Conservation (phyloP, 768 basidiomycete genomes). For the Suillus bovinus region DNA sequence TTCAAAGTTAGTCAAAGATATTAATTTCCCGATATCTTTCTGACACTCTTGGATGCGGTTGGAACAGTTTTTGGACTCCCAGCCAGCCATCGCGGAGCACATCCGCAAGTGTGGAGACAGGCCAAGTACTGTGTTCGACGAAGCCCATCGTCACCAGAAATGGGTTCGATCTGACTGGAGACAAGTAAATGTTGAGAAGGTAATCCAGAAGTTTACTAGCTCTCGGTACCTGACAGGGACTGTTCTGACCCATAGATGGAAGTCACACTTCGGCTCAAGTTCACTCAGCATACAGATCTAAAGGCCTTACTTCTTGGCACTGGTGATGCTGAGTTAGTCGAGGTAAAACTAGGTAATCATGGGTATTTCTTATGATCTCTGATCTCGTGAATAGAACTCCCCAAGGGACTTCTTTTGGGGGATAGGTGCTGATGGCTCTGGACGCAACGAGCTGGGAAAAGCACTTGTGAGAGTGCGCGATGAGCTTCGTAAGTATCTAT, state of each 20-base stretch:
- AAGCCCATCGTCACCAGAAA: slow-evolving; percentile 63
- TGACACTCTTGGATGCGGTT: background rate
- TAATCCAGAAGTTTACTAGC: slow-evolving; percentile 21
- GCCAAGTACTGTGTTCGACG: slow-evolving; percentile 65
- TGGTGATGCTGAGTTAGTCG: slow-evolving; percentile 65
- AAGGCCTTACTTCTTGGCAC: slow-evolving; percentile 61
- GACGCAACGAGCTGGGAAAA: slow-evolving; percentile 75
- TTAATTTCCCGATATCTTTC: background rate
- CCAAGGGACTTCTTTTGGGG: slow-evolving; percentile 81
- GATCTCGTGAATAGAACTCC: slow-evolving; percentile 50
- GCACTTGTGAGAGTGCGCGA: slow-evolving; percentile 62
- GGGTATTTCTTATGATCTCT: slow-evolving; percentile 4
- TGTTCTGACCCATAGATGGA: slow-evolving; percentile 53
- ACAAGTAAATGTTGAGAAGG: slow-evolving; percentile 65
- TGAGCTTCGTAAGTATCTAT: slow-evolving; percentile 42
- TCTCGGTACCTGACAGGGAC: background rate
- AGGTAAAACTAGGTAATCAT: slow-evolving; percentile 43
- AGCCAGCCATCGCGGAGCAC: slow-evolving; percentile 66
- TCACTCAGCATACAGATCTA: slow-evolving; percentile 66
- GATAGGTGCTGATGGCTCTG: slow-evolving; percentile 61
- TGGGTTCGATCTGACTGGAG: slow-evolving; percentile 69
- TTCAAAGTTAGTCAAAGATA: slow-evolving; percentile 49
- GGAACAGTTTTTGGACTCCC: slow-evolving; percentile 56
- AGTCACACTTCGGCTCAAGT: slow-evolving; percentile 62
- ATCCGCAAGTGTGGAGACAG: slow-evolving; percentile 63